Conservation (phyloP, 306 rosid species). For the Vicia faba region DNA sequence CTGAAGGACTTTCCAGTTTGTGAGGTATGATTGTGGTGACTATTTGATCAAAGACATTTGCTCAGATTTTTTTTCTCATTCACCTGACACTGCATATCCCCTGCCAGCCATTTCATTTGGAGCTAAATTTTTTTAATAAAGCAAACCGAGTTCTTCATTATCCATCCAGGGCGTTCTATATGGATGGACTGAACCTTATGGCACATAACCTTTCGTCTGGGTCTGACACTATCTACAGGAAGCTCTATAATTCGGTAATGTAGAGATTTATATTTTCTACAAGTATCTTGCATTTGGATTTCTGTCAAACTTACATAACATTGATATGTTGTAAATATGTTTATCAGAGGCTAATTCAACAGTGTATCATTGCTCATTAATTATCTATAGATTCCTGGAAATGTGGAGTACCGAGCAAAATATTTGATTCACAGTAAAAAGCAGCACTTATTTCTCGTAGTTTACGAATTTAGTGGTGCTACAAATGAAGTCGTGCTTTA, state of each 20-base stretch:
- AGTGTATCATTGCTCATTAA: slow-evolving; percentile 31
- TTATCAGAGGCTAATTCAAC: not conserved
- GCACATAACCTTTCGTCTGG: slow-evolving; percentile 82
- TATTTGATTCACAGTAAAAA: slow-evolving; percentile 73
- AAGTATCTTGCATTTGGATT: slow-evolving; percentile 31
- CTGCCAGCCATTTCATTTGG: slow-evolving; percentile 89
- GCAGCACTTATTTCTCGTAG: slow-evolving; percentile 75
- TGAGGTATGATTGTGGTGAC: slow-evolving; percentile 51
- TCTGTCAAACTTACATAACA: slow-evolving; percentile 19
- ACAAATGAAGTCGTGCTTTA: slow-evolving; percentile 82
- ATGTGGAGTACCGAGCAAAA: slow-evolving; percentile 82
- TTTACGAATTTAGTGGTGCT: slow-evolving; percentile 82
- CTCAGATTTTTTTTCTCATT: slow-evolving; percentile 25
- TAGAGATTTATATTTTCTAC: slow-evolving; percentile 30
- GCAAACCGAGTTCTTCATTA: slow-evolving; percentile 94
- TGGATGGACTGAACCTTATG: slow-evolving; percentile 84
- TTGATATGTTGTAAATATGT: slow-evolving; percentile 25
- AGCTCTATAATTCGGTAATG: slow-evolving; percentile 82
- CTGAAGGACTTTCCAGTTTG: slow-evolving; percentile 86
- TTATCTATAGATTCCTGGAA: slow-evolving; percentile 74
- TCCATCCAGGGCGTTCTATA: slow-evolving; percentile 80
- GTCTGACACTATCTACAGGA: slow-evolving; percentile 71
- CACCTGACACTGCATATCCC: slow-evolving; percentile 39
- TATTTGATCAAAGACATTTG: slow-evolving; percentile 27
- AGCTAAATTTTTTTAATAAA: slow-evolving; percentile 91